Base-by-base conservation (phyloP, 371 early-diverging fungal species). In the Zancudomyces culisetae region DNA sequence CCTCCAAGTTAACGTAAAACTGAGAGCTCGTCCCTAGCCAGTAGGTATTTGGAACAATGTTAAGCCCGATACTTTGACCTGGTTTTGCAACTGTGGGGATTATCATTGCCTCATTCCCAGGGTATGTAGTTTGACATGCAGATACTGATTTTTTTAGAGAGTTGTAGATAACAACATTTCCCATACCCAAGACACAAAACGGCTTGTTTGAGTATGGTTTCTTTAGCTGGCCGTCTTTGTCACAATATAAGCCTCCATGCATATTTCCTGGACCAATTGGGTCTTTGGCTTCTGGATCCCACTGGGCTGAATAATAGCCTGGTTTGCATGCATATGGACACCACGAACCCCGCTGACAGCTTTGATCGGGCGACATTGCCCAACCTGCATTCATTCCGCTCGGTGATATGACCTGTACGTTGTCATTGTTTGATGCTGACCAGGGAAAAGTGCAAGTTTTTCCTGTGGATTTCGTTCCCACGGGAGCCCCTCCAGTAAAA, bases 61-160 rank as follows among this genome's bases (percentile, higher is more conserved):
- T 64, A 19, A 69, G 55, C 13, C 26, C 22, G 12, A 20, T 43
- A 3, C 52, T 49, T 4, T 51, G 40, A 3, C 55, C 52, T 12
- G 67, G 43, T n/a, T 49, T 42, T 2, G 60, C 66, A 23, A 68
- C 66, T n/a, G 69, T 55, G 40, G 69, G 65, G n/a, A 69, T 69
- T n/a, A 69, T 52, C 69, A 69, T 69, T 3, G 63, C 63, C 55
- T 69, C 69, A 58, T 69, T 68, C 0, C 69, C 69, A 0, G 69
- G 69, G 46, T 69, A 69, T 27, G 66, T 60, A 0, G 69, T 69
- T 58, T 69, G 69, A 52, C 69, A 69, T 1, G 67, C 69, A 1
- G 64, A 63, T 4, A 69, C 65, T 20, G 64, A 51, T 26, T 56
- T 29, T 1, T 49, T 52, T n/a, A 68, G 53, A 3, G 53, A 64